Evolutionary conservation across 352 stramenopile genomes (phyloP), one percentile per base, ranked within the genome.

Genomic region (Phytopythium oedochilum): DNA sequence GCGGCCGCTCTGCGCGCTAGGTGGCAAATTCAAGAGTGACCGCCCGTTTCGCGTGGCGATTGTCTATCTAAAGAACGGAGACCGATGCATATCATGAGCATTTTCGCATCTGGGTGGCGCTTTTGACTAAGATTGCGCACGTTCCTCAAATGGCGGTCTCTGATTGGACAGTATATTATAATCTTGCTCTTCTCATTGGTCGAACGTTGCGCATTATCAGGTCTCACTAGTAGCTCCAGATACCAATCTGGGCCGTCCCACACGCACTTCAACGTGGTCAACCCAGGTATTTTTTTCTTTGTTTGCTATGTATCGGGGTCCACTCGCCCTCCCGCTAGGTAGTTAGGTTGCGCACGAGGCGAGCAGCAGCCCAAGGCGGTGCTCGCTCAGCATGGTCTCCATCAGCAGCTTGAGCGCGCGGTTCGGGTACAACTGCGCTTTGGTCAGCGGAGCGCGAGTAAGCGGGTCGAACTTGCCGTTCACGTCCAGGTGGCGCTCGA

Each of bases 381-480:
- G 78, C 18, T 87, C 70, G 35, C 74, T 83, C 31, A 89, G 60
- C 44, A 89, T 60, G 38, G 70, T 86, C 64, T 90, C 73, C 77
- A 88, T 87, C 14, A 88, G 66, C 53, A 83, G 62, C 70, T 90
- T 87, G 7, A 90, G 61, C 25, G 77, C 75, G 25, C 78, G 75
- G 57, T 91, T 91, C 54, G 75, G 68, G 38, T 86, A 80, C 17
- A 91, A 57, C 46, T 86, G 73, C 23, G 59, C 61, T 52, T 85
- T 85, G 20, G 66, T 77, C 28, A 91, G 38, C n/a, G 73, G 70
- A 6, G 70, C 61, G 22, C 75, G 66, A 4, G 80, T 88, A 53
- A 88, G 70, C 22, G 80, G 80, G 57, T 91, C 80, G 40, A 88
- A 91, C 26, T 80, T 73, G 48, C 80, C 80, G 56, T 91, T 91